Evolutionary conservation across 352 stramenopile genomes (phyloP).

Genomic region (Salisapilia sapeloensis): DNA sequence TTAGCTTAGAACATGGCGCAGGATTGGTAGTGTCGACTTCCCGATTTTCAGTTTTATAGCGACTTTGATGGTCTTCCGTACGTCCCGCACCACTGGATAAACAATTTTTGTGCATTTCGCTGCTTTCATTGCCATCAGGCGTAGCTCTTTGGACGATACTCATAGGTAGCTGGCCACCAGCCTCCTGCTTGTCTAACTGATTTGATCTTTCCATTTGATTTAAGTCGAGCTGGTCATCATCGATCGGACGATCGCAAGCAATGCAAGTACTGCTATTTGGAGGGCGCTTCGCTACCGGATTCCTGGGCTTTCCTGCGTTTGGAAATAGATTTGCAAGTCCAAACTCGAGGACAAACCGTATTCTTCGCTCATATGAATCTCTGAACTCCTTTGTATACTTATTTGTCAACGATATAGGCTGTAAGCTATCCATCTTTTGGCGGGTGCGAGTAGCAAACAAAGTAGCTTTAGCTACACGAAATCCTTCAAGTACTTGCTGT

Average conservation of each 20-base stretch:
- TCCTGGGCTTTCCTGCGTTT: slow-evolving; percentile 15
- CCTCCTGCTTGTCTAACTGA: too few relatives aligned
- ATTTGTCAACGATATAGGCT: slow-evolving; percentile 18
- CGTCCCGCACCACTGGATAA: slow-evolving; percentile 6
- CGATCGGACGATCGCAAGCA: slow-evolving; percentile 37
- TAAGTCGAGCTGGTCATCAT: slow-evolving; percentile 8
- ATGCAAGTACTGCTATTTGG: slow-evolving; percentile 30
- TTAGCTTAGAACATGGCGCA: too few relatives aligned
- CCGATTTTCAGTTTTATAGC: too few relatives aligned
- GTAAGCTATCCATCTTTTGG: slow-evolving; percentile 22
- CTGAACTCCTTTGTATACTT: slow-evolving; percentile 19
- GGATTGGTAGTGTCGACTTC: too few relatives aligned
- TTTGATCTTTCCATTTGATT: too few relatives aligned
- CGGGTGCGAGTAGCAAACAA: slow-evolving; percentile 21
- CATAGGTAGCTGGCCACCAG: too few relatives aligned
- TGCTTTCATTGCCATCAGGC: too few relatives aligned
- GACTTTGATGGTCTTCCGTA: too few relatives aligned
- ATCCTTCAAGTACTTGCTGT: slow-evolving; percentile 24
- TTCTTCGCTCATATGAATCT: slow-evolving; percentile 19
- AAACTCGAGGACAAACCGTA: slow-evolving; percentile 34
- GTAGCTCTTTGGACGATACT: too few relatives aligned
- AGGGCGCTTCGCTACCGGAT: slow-evolving; percentile 9
- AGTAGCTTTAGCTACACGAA: slow-evolving; percentile 21
- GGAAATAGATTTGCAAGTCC: slow-evolving; percentile 46
- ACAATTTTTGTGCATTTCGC: too few relatives aligned